These are phyloP conservation scores for Termitomyces heimii DNA, from an alignment of 768 basidiomycete species.

Conservation along the genomic window DNA sequence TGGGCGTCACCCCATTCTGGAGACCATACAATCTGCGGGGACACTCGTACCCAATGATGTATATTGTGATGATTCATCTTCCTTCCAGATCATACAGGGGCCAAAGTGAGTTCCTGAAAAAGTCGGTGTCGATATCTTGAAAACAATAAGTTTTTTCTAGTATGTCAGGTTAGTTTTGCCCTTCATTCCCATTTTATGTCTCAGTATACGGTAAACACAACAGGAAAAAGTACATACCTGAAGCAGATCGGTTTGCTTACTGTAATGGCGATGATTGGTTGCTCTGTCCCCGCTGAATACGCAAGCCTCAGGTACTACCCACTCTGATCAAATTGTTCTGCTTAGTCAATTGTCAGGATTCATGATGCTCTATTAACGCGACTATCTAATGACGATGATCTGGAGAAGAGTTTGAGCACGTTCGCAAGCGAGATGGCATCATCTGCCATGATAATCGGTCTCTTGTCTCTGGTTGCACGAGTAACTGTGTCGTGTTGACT, in stretches of 20 bases:
- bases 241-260: slow-evolving; percentile 80
- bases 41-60: slow-evolving; percentile 85
- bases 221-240: slow-evolving; percentile 91
- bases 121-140: neutral
- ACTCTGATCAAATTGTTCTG: neutral
- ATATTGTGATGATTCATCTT: slow-evolving; percentile 77
- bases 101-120: slow-evolving; percentile 61
- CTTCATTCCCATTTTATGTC: neutral
- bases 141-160: slow-evolving; percentile 16
- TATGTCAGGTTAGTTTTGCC: slow-evolving; percentile 33
- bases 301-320: slow-evolving; percentile 69
- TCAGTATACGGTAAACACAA: neutral
- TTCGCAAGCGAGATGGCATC: slow-evolving; percentile 95
- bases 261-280: slow-evolving; percentile 86
- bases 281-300: slow-evolving; percentile 91
- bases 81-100: slow-evolving; percentile 90
- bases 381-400: slow-evolving; percentile 90
- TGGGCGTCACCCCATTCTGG: slow-evolving; percentile 85
- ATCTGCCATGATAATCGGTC: slow-evolving; percentile 86
- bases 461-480: neutral
- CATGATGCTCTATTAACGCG: slow-evolving; percentile 83
- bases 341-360: slow-evolving; percentile 35
- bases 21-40: slow-evolving; percentile 61
- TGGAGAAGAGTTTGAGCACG: slow-evolving; percentile 86
- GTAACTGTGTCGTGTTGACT: neutral